These are phyloP conservation scores for Diaporthe aspalathi DNA, from an alignment of 2,329 filamentous ascomycete genomes.

Conservation along the genomic window DNA sequence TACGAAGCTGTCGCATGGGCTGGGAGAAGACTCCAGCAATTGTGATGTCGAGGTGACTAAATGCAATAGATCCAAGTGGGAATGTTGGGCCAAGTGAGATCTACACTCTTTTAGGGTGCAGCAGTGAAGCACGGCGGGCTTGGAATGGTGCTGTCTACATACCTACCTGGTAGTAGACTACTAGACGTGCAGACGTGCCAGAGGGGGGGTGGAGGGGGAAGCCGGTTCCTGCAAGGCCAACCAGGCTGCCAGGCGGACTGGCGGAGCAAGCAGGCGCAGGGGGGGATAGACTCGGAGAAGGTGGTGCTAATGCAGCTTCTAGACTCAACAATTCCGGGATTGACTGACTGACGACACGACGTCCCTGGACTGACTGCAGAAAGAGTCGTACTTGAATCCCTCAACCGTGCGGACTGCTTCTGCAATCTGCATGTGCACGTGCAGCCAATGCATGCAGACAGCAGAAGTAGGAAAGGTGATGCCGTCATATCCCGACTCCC, in stretches of 20 bases:
- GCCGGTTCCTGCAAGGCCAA: too few relatives aligned
- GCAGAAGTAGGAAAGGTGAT: too few relatives aligned
- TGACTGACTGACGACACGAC: too few relatives aligned
- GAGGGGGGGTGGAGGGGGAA: too few relatives aligned
- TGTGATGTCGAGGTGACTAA: constrained; percentile 6
- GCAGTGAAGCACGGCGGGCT: constrained; percentile 5
- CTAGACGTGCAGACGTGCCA: background rate
- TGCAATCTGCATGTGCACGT: constrained; percentile 12
- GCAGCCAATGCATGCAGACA: too few relatives aligned
- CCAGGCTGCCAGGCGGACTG: too few relatives aligned
- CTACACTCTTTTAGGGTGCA: constrained; percentile 8
- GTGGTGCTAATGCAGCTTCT: constrained; percentile 27
- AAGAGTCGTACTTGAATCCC: background rate
- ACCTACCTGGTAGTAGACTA: too few relatives aligned
- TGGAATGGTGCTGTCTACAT: constrained; percentile 12
- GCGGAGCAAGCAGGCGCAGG: constrained; percentile 16
- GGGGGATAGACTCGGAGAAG: constrained; percentile 4
- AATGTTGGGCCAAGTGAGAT: constrained; percentile 27
- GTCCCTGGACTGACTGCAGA: too few relatives aligned
- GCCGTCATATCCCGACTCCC: constrained; percentile 28
- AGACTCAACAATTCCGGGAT: constrained; percentile 20
- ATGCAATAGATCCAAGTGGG: constrained; percentile 3
- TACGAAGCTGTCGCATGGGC: background rate
- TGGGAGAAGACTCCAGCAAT: background rate
- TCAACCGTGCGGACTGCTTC: too few relatives aligned